Conservation (phyloP, 2,329 filamentous ascomycete genomes). For the Fusarium bactridioides region DNA sequence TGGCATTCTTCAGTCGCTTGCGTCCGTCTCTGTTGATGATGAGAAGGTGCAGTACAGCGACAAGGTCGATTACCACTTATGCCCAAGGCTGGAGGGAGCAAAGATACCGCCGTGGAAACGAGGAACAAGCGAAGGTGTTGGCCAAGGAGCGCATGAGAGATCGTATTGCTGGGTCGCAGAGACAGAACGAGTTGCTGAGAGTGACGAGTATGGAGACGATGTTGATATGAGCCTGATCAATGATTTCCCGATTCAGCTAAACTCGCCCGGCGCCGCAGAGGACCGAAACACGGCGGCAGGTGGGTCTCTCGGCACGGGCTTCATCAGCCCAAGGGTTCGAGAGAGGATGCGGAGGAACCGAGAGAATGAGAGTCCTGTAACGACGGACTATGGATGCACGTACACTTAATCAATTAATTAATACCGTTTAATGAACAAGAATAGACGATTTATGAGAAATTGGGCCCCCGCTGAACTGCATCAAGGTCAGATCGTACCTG, state of each 20-base stretch:
- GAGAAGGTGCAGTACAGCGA: slow-evolving; percentile 61
- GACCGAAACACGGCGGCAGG: slow-evolving; percentile 11
- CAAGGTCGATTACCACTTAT: slow-evolving; percentile 65
- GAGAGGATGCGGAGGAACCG: slow-evolving; percentile 3
- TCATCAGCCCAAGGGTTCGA: not conserved
- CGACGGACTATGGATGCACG: slow-evolving; percentile 2
- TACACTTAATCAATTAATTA: slow-evolving; percentile 6
- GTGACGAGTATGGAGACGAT: slow-evolving; percentile 4
- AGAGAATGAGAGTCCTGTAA: slow-evolving; percentile 13
- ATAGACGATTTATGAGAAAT: not conserved
- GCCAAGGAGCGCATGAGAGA: slow-evolving; percentile 57
- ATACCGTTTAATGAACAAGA: not conserved
- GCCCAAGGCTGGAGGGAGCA: slow-evolving; percentile 54
- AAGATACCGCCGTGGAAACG: slow-evolving; percentile 62
- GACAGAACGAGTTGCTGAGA: slow-evolving; percentile 33
- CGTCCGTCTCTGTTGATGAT: slow-evolving; percentile 65
- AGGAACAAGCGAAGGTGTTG: slow-evolving; percentile 14
- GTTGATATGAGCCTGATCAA: slow-evolving; percentile 8
- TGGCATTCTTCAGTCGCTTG: slow-evolving; percentile 66
- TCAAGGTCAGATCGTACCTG: slow-evolving; percentile 20
- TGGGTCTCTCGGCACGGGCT: slow-evolving; percentile 13
- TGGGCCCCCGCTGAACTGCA: not conserved
- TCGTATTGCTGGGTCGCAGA: slow-evolving; percentile 62
- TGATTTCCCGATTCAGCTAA: slow-evolving; percentile 14
- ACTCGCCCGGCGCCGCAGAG: slow-evolving; percentile 7